phyloP scores from a whole-genome alignment of 108 stramenopile genomes.

The Parmales sp. region DNA sequence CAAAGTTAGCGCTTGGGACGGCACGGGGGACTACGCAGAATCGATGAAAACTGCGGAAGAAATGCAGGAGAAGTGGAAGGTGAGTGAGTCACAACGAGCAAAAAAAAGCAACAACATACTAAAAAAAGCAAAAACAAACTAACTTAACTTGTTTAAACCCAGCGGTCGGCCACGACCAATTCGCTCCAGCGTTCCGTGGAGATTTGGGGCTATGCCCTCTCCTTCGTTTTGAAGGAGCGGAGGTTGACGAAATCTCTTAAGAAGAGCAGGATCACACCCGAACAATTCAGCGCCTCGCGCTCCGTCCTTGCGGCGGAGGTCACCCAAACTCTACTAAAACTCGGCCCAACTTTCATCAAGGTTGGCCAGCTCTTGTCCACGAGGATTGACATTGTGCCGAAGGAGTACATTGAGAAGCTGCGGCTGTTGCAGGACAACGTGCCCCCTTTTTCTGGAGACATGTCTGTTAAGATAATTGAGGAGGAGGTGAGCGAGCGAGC shows the following conservation, averaged over 20 bases:
- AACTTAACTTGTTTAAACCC: too few relatives aligned
- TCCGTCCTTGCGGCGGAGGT: conserved; percentile 64
- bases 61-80: conserved; percentile 1
- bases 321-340: conserved; percentile 76
- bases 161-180: not conserved
- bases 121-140: too few relatives aligned
- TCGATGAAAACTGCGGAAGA: not conserved
- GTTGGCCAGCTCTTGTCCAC: conserved; percentile 91
- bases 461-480: conserved; percentile 75
- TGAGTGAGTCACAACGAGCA: too few relatives aligned
- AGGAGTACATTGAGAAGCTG: conserved; percentile 88
- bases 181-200: conserved; percentile 68
- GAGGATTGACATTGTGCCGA: conserved; percentile 86
- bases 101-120: too few relatives aligned
- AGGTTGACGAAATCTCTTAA: conserved; percentile 56
- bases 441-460: conserved; percentile 82
- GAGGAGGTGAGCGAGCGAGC: conserved; percentile 79
- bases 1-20: not conserved
- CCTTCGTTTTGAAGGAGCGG: conserved; percentile 70
- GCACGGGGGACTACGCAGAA: not conserved
- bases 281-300: conserved; percentile 53
- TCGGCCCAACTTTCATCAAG: conserved; percentile 86
- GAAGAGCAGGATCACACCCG: conserved; percentile 59
- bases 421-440: conserved; percentile 87
- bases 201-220: conserved; percentile 78